Conservation (phyloP, 345 rosid species). For the Theobroma cacao region DNA sequence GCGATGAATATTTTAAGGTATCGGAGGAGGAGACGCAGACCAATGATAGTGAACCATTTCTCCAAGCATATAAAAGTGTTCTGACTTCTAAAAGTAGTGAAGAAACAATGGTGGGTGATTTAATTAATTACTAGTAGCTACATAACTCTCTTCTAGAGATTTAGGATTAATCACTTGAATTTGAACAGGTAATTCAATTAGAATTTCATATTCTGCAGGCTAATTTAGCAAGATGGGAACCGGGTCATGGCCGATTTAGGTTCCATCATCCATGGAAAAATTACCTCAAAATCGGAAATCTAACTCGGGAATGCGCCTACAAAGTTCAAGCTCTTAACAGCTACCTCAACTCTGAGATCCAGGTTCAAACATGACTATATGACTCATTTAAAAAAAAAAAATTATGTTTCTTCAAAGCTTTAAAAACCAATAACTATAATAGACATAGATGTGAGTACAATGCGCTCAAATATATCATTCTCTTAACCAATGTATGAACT, state of each 20-base stretch:
- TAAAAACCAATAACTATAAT: too few relatives aligned
- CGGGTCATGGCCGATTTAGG: constrained; percentile 39
- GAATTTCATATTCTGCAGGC: constrained; percentile 21
- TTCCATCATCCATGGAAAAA: constrained; percentile 47
- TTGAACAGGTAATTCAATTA: neutral
- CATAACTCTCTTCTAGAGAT: neutral
- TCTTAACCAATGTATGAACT: too few relatives aligned
- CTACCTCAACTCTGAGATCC: constrained; percentile 20
- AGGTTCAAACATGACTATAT: neutral
- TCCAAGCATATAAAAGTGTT: constrained; percentile 29
- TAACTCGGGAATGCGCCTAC: constrained; percentile 37
- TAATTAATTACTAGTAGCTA: too few relatives aligned
- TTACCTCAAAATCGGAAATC: constrained; percentile 34
- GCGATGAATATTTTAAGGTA: constrained; percentile 12
- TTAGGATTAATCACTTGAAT: neutral
- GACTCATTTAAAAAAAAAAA: too few relatives aligned
- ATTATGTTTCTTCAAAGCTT: neutral
- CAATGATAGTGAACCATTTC: neutral
- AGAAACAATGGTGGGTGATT: constrained; percentile 34
- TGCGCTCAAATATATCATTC: too few relatives aligned
- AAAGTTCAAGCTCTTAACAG: constrained; percentile 37
- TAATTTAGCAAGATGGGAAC: constrained; percentile 51
- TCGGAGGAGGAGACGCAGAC: neutral
- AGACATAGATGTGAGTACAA: too few relatives aligned
- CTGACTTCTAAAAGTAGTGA: constrained; percentile 32